Evolutionary conservation across 2,329 filamentous ascomycete genomes (phyloP).

Genomic region (Calonectria henricotiae): DNA sequence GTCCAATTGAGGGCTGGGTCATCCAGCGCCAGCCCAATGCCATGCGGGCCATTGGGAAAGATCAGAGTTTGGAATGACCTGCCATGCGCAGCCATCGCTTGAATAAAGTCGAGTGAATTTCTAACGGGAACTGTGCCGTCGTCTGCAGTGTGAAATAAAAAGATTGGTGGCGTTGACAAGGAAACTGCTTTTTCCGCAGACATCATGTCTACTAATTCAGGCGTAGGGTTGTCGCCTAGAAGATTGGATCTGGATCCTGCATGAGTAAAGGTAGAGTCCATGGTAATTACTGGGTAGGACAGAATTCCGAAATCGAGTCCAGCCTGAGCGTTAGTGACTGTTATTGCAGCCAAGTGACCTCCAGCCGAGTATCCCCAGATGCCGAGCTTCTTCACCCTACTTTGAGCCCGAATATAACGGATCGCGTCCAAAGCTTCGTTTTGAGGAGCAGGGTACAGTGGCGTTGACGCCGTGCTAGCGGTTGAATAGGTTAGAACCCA

Average conservation of each 20-base stretch:
- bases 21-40: constrained; percentile 37
- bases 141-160: constrained; percentile 44
- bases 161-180: constrained; percentile 33
- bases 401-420: constrained; percentile 35
- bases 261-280: constrained; percentile 41
- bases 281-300: constrained; percentile 39
- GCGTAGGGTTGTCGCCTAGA: constrained; percentile 31
- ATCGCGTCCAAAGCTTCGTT: constrained; percentile 40
- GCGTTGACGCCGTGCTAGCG: constrained; percentile 31
- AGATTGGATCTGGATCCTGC: constrained; percentile 41
- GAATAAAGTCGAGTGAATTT: constrained; percentile 38
- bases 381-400: constrained; percentile 22
- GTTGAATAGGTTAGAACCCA: constrained; percentile 45
- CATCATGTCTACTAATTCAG: constrained; percentile 31
- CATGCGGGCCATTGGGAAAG: constrained; percentile 39
- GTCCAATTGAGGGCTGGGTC: constrained; percentile 42
- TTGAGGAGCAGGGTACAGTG: constrained; percentile 39
- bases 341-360: constrained; percentile 42
- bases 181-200: constrained; percentile 41
- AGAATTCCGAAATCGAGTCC: constrained; percentile 44
- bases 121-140: constrained; percentile 40
- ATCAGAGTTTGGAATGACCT: constrained; percentile 37
- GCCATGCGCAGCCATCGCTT: constrained; percentile 38
- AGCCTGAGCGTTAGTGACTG: constrained; percentile 36
- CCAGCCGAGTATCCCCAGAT: constrained; percentile 46